Base-by-base conservation (phyloP, 345 rosid genomes). In the Boechera stricta region DNA sequence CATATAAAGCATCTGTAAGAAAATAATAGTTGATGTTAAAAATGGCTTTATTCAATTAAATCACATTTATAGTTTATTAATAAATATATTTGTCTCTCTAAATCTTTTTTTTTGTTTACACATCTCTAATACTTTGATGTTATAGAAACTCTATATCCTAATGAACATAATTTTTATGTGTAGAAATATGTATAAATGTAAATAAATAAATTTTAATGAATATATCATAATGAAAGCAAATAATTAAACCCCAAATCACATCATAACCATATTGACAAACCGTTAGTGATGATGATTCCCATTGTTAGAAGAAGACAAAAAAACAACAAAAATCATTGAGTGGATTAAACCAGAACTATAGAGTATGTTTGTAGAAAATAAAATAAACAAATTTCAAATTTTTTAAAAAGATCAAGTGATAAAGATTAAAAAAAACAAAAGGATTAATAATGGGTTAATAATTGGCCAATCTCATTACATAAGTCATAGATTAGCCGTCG, bases 381-480 rank as follows among this genome's bases (percentile, higher is more conserved):
- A 44, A 44, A 41, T 41, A 41, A 3, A 9, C 9, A 39, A 9
- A 9, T 13, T 10, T 44, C 16, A 44, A 13, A 44, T 13, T 21
- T 21, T 21, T 21, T 21, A 42, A 13, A 33, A 1, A 33, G 5
- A 16, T 7, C 10, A 49, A 48, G 7, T 49, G 54, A 49, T 49
- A 16, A 47, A 13, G 18, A 45, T 15, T 45, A 53, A 31, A 32
- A 1, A 58, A 16, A 8, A 55, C 24, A 13, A 7, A 38, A 12
- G 10, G n/a, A 60, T 38, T 16, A 62, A 63, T 45, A 5, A 63
- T 56, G 36, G 21, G 33, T 7, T 42, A 68, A 76, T 68, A 13
- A 77, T 77, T 71, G 26, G 47, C 61, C 21, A 77, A 64, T 77
- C 53, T 67, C 58, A 51, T 35, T 21, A 41, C 31, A 16, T 4